Percentiles rank a stretch among this genome's conserved stretches.
Conservation (phyloP, 192 early-diverging fungal species). For the Gamsiella multidivaricata region DNA sequence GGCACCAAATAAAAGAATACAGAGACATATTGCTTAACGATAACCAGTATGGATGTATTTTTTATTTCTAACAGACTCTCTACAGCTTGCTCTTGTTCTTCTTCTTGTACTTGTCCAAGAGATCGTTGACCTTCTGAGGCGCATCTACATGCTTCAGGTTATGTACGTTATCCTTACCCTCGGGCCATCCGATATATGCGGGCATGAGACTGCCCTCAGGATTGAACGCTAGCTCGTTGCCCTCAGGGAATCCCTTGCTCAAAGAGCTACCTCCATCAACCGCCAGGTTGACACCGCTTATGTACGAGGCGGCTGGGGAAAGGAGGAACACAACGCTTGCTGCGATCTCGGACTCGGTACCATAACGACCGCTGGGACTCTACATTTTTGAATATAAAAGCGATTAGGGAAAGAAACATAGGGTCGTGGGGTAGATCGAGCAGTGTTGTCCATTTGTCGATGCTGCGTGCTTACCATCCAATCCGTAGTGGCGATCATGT, state of each 20-base stretch:
- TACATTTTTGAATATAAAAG: slow-evolving; percentile 1
- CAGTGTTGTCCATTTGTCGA: too few species aligned
- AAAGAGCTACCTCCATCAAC: slow-evolving; percentile 52
- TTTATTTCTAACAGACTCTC: too few species aligned
- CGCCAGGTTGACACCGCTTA: slow-evolving; percentile 56
- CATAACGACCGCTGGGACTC: slow-evolving; percentile 61
- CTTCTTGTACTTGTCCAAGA: slow-evolving; percentile 50
- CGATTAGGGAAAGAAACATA: background rate
- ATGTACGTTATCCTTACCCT: slow-evolving; percentile 51
- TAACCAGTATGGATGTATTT: too few species aligned
- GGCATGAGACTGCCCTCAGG: slow-evolving; percentile 49
- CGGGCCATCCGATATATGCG: slow-evolving; percentile 52
- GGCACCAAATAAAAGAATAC: too few species aligned
- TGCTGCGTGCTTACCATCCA: slow-evolving; percentile 38
- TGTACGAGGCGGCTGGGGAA: slow-evolving; percentile 59
- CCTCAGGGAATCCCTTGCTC: slow-evolving; percentile 54
- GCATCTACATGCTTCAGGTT: slow-evolving; percentile 52
- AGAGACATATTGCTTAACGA: too few species aligned
- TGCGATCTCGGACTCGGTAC: slow-evolving; percentile 64
- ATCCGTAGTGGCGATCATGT: slow-evolving; percentile 35
- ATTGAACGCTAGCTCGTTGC: slow-evolving; percentile 45
- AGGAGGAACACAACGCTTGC: slow-evolving; percentile 62
- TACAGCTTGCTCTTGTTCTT: slow-evolving; percentile 46
- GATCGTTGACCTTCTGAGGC: slow-evolving; percentile 37
- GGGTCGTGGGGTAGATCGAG: too few species aligned